phyloP scores from a whole-genome alignment of 495 filamentous ascomycete genomes.

The Usnea hakonensis region DNA sequence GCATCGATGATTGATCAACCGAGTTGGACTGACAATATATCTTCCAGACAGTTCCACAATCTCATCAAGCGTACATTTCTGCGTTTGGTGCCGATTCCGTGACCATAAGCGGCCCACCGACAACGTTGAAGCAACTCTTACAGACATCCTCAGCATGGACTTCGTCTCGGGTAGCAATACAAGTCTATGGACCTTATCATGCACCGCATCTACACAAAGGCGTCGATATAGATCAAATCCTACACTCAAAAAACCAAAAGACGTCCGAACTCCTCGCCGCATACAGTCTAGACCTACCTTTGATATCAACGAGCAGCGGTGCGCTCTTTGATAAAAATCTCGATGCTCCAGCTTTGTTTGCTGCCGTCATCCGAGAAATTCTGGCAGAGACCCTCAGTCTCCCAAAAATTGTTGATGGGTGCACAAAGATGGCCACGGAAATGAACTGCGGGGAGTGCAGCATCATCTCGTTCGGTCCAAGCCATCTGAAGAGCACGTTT shows the following conservation, averaged over 20 bases:
- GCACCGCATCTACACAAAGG: slow-evolving; percentile 61
- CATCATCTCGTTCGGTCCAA: slow-evolving; percentile 49
- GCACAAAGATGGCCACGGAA: slow-evolving; percentile 29
- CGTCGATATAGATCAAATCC: slow-evolving; percentile 53
- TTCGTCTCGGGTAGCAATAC: slow-evolving; percentile 53
- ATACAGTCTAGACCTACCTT: slow-evolving; percentile 10
- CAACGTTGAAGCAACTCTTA: slow-evolving; percentile 51
- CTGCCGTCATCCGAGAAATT: slow-evolving; percentile 49
- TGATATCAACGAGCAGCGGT: slow-evolving; percentile 36
- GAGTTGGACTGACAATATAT: not conserved
- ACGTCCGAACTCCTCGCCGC: slow-evolving; percentile 6
- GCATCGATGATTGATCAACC: not conserved
- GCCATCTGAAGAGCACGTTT: slow-evolving; percentile 30
- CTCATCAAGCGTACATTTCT: slow-evolving; percentile 64
- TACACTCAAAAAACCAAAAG: slow-evolving; percentile 34
- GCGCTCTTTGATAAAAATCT: slow-evolving; percentile 4
- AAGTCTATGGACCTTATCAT: slow-evolving; percentile 76
- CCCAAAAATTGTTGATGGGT: slow-evolving; percentile 50
- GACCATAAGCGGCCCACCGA: slow-evolving; percentile 73
- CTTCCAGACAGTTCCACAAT: slow-evolving; percentile 47
- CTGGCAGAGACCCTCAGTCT: slow-evolving; percentile 51
- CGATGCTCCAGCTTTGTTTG: slow-evolving; percentile 34
- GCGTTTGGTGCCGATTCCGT: slow-evolving; percentile 61
- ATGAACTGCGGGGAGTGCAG: slow-evolving; percentile 34
- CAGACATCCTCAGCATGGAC: slow-evolving; percentile 42